phyloP scores from a whole-genome alignment of 306 rosid genomes.

The Cercis canadensis region DNA sequence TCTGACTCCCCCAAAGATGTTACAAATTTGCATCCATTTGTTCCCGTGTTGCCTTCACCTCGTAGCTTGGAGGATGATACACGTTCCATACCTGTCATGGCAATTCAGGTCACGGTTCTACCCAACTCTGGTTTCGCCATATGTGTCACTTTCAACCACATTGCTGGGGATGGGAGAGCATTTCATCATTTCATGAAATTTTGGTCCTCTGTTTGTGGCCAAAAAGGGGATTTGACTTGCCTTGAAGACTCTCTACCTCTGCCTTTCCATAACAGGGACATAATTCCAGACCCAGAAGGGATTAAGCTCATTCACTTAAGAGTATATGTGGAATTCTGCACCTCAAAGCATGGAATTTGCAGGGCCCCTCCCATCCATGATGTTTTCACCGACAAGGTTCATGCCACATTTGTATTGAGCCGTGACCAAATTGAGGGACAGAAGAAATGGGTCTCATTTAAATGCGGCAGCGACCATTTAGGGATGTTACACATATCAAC shows the following conservation, averaged over 20 bases:
- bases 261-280: constrained; percentile 23
- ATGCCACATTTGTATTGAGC: constrained; percentile 10
- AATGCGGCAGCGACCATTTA: not conserved
- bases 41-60: constrained; percentile 14
- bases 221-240: not conserved
- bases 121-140: constrained; percentile 33
- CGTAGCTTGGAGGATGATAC: not conserved
- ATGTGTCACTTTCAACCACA: constrained; percentile 28
- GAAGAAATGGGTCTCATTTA: constrained; percentile 1
- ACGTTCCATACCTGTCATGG: constrained; percentile 21
- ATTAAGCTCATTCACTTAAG: not conserved
- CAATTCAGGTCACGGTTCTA: constrained; percentile 38
- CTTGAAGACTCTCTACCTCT: not conserved
- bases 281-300: not conserved
- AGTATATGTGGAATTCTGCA: not conserved
- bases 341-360: not conserved
- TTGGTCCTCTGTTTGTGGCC: constrained; percentile 39
- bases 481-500: constrained; percentile 32
- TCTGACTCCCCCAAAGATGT: constrained; percentile 31
- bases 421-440: constrained; percentile 10
- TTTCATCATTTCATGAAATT: constrained; percentile 44
- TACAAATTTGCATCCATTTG: constrained; percentile 30
- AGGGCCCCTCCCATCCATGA: not conserved
- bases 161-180: constrained; percentile 26
- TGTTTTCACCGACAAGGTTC: not conserved